These are phyloP conservation scores for Macroventuria anomochaeta DNA, from an alignment of 2,329 filamentous ascomycete species.

Conservation along the genomic window DNA sequence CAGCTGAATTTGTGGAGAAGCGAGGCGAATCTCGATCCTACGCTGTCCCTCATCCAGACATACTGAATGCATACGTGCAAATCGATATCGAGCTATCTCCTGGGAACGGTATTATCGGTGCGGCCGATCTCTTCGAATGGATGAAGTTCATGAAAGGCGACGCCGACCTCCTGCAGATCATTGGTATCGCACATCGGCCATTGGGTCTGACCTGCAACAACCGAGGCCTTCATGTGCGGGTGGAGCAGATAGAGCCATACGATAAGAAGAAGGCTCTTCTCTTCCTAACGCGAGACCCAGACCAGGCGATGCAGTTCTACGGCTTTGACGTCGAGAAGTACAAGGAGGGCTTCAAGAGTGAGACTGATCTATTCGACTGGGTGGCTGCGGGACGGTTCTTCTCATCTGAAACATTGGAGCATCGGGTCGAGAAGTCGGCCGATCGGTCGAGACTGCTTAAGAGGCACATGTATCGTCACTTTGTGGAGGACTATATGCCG, in stretches of 20 bases:
- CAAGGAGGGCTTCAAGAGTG: slow-evolving; percentile 61
- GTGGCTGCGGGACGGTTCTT: slow-evolving; percentile 66
- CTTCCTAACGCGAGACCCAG: slow-evolving; percentile 65
- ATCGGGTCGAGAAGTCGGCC: slow-evolving; percentile 52
- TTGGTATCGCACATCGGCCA: slow-evolving; percentile 68
- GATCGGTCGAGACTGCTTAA: slow-evolving; percentile 64
- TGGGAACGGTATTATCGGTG: slow-evolving; percentile 34
- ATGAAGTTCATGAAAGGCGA: slow-evolving; percentile 72
- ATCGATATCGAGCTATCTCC: slow-evolving; percentile 69
- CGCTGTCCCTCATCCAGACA: slow-evolving; percentile 57
- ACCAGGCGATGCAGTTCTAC: slow-evolving; percentile 66
- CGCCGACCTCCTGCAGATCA: slow-evolving; percentile 72
- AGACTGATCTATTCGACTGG: slow-evolving; percentile 68
- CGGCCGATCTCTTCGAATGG: slow-evolving; percentile 60
- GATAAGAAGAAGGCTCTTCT: slow-evolving; percentile 66
- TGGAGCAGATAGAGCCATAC: slow-evolving; percentile 69
- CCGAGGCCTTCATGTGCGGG: slow-evolving; percentile 67
- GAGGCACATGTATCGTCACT: slow-evolving; percentile 65
- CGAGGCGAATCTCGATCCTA: slow-evolving; percentile 48
- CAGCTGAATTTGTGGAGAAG: slow-evolving; percentile 48
- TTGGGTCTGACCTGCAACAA: slow-evolving; percentile 72
- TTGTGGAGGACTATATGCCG: slow-evolving; percentile 70
- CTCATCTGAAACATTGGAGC: slow-evolving; percentile 49
- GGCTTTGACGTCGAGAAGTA: slow-evolving; percentile 62
- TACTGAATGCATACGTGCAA: slow-evolving; percentile 62